Base-by-base conservation (phyloP, 2,329 filamentous ascomycete species). In the Botrytis byssoidea region DNA sequence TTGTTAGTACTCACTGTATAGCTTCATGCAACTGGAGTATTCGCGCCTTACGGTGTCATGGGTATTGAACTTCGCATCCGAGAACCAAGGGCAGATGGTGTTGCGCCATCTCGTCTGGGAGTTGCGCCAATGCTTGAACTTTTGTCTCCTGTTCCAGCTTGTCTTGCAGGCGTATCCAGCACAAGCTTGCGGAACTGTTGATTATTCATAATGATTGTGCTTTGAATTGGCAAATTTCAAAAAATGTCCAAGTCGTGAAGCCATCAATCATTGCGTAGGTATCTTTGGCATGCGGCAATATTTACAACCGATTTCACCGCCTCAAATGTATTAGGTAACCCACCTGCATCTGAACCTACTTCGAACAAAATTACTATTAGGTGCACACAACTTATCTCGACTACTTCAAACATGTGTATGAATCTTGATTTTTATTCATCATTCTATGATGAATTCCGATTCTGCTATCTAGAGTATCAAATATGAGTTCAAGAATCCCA, bases 171-270 rank as follows among this genome's bases (percentile, higher is more conserved):
- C 5, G 84, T 87, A 77, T 88, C 84, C 83, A 90, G 85, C 35
- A 97, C 83, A 10, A 98, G 88, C 76, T 92, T 92, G 72, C 96
- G 92, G 80, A 99, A 99, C 79, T 98, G 93, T 61, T 94, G 90
- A 86, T 98, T 98, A 82, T 98, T 97, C 96, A 99, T 98, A 25
- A 22, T 75, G 64, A 60, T 55, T 51, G n/a, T 66, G 18, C 22
- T 42, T 44, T 65, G n/a, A 29, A 29, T 42, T 68, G 10, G 3
- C 29, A n/a, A 32, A n/a, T 42, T 22, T 5, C 7, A 57, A 10
- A 9, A 16, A 57, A 40, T 51, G 32, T 4, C 40, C 4, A 29
- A 32, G n/a, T 64, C 9, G 29, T 46, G n/a, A 32, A 18, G 25
- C 16, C 32, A 4, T 29, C 14, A 6, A 4, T 29, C 14, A 6